Evolutionary conservation across 2,329 filamentous ascomycete species (phyloP).

Genomic region (Arthrobotrys conoides): DNA sequence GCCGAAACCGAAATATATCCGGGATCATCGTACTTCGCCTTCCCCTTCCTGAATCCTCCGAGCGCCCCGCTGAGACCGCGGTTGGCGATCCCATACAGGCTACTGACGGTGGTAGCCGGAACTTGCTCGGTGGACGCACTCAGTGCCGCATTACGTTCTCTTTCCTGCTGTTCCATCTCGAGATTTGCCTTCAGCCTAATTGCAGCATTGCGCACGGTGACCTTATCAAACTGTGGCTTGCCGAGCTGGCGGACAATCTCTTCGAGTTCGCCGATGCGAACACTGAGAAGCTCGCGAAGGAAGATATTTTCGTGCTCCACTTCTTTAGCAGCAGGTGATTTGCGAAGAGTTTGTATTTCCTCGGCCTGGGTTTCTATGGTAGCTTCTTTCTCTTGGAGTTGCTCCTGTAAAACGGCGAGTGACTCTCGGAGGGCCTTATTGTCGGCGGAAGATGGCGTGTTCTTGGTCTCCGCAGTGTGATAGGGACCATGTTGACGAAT

Average conservation of each 20-base stretch:
- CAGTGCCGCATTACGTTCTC: slow-evolving; percentile 74
- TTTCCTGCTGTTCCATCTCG: slow-evolving; percentile 98
- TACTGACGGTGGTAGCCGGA: slow-evolving; percentile 50
- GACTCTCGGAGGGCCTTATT: slow-evolving; percentile 96
- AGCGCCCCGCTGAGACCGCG: slow-evolving; percentile 45
- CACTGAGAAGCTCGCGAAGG: slow-evolving; percentile 91
- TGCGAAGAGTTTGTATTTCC: slow-evolving; percentile 77
- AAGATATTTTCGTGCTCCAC: slow-evolving; percentile 94
- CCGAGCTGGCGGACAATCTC: slow-evolving; percentile 88
- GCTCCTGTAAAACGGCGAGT: slow-evolving; percentile 95
- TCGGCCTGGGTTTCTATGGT: slow-evolving; percentile 89
- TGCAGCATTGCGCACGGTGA: slow-evolving; percentile 86
- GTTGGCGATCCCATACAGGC: slow-evolving; percentile 52
- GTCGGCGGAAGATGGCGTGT: slow-evolving; percentile 71
- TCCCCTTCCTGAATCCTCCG: slow-evolving; percentile 50
- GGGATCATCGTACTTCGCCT: slow-evolving; percentile 54
- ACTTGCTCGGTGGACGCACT: slow-evolving; percentile 34
- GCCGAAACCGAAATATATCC: slow-evolving; percentile 58
- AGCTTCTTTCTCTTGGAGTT: slow-evolving; percentile 92
- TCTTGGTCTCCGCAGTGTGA: slow-evolving; percentile 65
- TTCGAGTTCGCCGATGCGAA: slow-evolving; percentile 89
- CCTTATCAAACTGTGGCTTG: slow-evolving; percentile 80
- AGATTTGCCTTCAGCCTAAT: slow-evolving; percentile 94
- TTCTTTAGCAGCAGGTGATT: slow-evolving; percentile 86
- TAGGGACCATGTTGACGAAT: slow-evolving; percentile 30